phyloP scores from a whole-genome alignment of 768 basidiomycete genomes.

The Boletus bicolor region DNA sequence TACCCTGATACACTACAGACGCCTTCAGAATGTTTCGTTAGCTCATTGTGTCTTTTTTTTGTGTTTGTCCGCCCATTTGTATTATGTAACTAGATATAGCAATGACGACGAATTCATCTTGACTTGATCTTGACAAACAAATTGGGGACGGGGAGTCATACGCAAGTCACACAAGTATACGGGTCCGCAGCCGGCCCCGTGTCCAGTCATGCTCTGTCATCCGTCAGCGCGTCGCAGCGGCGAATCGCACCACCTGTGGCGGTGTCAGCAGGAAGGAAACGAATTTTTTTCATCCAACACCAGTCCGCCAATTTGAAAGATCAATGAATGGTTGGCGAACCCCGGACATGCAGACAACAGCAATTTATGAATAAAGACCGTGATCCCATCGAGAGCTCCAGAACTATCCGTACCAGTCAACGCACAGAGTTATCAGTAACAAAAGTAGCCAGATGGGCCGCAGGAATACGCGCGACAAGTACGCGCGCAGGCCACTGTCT shows the following conservation, averaged over 20 bases:
- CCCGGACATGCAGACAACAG: neutral
- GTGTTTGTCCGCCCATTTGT: conserved; percentile 3
- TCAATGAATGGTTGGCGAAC: neutral
- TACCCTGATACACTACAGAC: conserved; percentile 15
- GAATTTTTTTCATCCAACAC: neutral
- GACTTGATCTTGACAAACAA: neutral
- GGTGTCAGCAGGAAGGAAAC: neutral
- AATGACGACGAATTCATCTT: neutral
- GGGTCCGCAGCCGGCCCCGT: neutral
- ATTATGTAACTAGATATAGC: conserved; percentile 11
- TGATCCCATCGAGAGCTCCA: neutral
- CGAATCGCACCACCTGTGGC: neutral
- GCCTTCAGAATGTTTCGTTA: conserved; percentile 11
- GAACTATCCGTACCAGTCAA: neutral
- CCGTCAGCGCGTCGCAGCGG: neutral
- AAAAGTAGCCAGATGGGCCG: conserved; percentile 15
- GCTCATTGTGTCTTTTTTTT: neutral
- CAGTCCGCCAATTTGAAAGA: neutral
- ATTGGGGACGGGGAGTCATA: neutral
- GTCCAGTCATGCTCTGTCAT: neutral
- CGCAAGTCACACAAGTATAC: neutral
- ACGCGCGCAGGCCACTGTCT: conserved; percentile 8
- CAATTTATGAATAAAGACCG: neutral
- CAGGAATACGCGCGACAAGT: conserved; percentile 6
- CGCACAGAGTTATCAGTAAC: conserved; percentile 3